Evolutionary conservation across 192 early-diverging fungal species (phyloP).

Genomic region (Paraglomus brasilianum): DNA sequence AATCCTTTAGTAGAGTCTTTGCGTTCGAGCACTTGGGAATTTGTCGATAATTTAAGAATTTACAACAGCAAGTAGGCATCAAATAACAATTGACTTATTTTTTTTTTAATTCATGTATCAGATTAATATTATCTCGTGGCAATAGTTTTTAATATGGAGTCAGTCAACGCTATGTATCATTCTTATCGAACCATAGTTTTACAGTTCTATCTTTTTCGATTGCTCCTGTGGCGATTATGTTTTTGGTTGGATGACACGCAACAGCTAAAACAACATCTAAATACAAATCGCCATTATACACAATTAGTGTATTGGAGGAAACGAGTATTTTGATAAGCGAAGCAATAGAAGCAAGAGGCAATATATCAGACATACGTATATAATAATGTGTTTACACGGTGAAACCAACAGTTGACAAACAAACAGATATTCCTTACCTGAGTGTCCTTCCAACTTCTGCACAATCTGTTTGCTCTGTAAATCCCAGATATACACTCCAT

Average conservation of each 20-base stretch:
- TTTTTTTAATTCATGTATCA: too few species aligned
- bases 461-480: constrained; percentile 94
- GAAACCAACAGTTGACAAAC: background rate
- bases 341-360: background rate
- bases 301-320: constrained; percentile 60
- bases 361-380: constrained; percentile 11
- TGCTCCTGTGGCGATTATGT: constrained; percentile 94
- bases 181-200: constrained; percentile 76
- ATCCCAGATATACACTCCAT: constrained; percentile 95
- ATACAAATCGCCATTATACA: constrained; percentile 67
- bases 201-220: constrained; percentile 89
- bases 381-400: background rate
- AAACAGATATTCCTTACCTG: constrained; percentile 52
- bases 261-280: constrained; percentile 88
- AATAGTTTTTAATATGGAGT: too few species aligned
- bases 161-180: background rate
- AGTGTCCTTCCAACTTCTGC: constrained; percentile 91
- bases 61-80: too few species aligned
- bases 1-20: too few species aligned
- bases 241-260: constrained; percentile 89
- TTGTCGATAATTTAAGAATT: too few species aligned
- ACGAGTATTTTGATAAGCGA: background rate
- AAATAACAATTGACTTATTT: too few species aligned
- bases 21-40: too few species aligned
- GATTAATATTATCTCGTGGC: too few species aligned